Evolutionary conservation across 108 stramenopile species (phyloP), one percentile per base, ranked within the genome.

Genomic region (Skeletonema marinoi): DNA sequence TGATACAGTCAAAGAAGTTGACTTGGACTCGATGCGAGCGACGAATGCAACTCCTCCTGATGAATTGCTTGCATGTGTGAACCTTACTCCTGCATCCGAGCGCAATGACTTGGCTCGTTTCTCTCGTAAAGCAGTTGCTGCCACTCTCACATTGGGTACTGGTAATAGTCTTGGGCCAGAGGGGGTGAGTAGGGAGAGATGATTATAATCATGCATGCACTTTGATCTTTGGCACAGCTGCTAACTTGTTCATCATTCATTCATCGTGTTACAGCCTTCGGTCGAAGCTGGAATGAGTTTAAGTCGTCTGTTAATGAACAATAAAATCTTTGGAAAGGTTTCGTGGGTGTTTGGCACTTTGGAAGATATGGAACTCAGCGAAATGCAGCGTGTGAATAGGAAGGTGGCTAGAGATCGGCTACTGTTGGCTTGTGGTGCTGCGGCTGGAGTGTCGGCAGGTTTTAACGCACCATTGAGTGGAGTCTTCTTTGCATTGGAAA

Each of bases 381-480:
- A 82, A 51, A 66, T 75, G 30, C 41, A 82, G 11, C 46, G 81
- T 32, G 74, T 72, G 35, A 71, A 71, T 68, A 69, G 81, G 54
- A 82, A 75, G 46, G 39, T 82, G 74, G 69, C 74, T 11, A 44
- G 89, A 16, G 86, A 90, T 86, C 78, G 90, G 59, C 76, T 96
- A 12, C 78, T 93, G 32, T 68, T 96, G 54, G 87, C 88, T 8
- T 93, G 91, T 64, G 97, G 97, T 17, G 94, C 93, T 16, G 96
- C 96, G 17, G 94, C 97, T 2, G 97, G 97, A 29, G 97, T 98
- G 0, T 85, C 93, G 29, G 93, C 94, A 31, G 97, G 97, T 31
- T 98, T 97, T 80, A 96, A 96, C 80, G 97, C 97, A 44, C 97
- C 97, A 12, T 73, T 98, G 56, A 89, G 95, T 21, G 97, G 97